Conservation (phyloP, 441 rosid species). For the Populus trichocarpa region DNA sequence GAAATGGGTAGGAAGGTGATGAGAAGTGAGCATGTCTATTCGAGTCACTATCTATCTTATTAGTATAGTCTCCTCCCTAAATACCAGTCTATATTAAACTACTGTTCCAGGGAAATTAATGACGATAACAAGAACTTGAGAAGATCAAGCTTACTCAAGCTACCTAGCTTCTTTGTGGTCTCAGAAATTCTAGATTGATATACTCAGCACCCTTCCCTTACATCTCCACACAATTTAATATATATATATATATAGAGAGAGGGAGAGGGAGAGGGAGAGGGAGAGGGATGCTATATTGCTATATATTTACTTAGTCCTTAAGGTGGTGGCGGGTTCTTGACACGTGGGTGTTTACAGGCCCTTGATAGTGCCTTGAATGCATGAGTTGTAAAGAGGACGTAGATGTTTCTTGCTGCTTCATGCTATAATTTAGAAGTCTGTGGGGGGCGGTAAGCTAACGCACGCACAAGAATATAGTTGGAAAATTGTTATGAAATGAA, state of each 20-base stretch:
- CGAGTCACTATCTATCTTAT: slow-evolving; percentile 1
- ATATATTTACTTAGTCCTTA: slow-evolving; percentile 37
- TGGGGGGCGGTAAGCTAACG: neutral
- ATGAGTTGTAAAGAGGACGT: slow-evolving; percentile 19
- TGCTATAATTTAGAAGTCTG: neutral
- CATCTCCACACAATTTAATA: neutral
- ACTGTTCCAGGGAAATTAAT: neutral
- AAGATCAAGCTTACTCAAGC: neutral
- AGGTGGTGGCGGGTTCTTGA: slow-evolving; percentile 38
- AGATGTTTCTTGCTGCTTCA: slow-evolving; percentile 12
- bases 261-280: no score
- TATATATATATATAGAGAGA: no score
- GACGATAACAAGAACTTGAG: neutral
- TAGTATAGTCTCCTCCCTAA: neutral
- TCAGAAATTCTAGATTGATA: neutral
- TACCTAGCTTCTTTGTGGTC: neutral
- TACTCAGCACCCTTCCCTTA: neutral
- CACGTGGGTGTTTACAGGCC: slow-evolving; percentile 36
- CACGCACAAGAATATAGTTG: neutral
- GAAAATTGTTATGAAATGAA: no score
- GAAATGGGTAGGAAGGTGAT: slow-evolving; percentile 37
- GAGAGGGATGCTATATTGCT: neutral
- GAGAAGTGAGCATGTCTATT: slow-evolving; percentile 39
- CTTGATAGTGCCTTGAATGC: slow-evolving; percentile 36
- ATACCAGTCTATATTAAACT: neutral